Conservation (phyloP, 345 rosid genomes). For the Euphorbia tirucalli region DNA sequence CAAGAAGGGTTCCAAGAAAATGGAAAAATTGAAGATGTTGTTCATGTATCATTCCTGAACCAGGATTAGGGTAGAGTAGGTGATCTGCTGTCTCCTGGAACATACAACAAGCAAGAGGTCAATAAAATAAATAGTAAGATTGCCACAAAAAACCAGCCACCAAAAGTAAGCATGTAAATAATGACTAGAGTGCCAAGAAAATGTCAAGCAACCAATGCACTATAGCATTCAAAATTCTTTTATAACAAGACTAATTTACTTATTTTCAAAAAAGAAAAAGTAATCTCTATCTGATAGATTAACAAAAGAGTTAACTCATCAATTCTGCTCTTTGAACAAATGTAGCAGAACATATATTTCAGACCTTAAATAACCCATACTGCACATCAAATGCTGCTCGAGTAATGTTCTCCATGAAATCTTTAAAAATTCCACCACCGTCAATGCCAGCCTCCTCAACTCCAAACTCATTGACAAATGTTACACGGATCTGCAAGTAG, state of each 20-base stretch:
- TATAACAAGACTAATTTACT: no score
- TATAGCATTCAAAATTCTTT: no score
- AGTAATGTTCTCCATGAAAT: slow-evolving; percentile 97
- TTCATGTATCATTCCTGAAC: slow-evolving; percentile 94
- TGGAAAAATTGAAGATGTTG: slow-evolving; percentile 96
- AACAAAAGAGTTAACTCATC: not conserved
- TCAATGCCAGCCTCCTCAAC: slow-evolving; percentile 99
- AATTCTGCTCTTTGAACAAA: not conserved
- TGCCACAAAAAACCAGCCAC: not conserved
- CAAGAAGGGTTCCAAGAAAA: slow-evolving; percentile 90
- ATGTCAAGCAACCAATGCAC: no score
- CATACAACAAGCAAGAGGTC: not conserved
- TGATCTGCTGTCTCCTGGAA: slow-evolving; percentile 93
- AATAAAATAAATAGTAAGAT: not conserved
- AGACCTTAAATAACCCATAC: slow-evolving; percentile 96
- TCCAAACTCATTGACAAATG: slow-evolving; percentile 95
- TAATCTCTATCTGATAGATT: not conserved
- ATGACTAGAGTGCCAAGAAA: not conserved
- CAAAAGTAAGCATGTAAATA: not conserved
- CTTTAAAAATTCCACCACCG: slow-evolving; percentile 99
- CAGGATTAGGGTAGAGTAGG: slow-evolving; percentile 97
- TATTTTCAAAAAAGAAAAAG: no score
- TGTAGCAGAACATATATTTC: slow-evolving; percentile 12
- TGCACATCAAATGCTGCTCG: slow-evolving; percentile 98
- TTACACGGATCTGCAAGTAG: slow-evolving; percentile 77